Evolutionary conservation across 192 early-diverging fungal genomes (phyloP), one percentile per base, ranked within the genome.

Genomic region (Geranomyces variabilis): DNA sequence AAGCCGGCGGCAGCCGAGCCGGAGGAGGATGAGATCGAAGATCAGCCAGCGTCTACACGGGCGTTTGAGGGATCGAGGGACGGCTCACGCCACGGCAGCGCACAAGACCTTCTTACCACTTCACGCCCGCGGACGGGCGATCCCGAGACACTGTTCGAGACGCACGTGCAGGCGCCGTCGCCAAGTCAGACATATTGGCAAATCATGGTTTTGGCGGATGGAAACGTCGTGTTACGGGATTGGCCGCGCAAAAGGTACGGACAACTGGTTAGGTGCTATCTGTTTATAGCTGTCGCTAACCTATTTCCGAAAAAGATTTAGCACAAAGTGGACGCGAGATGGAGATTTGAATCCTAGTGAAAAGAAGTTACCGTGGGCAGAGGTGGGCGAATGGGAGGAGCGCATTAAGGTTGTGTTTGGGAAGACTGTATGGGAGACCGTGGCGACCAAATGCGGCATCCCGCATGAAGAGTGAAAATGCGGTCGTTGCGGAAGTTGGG

Each of bases 121-220:
- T 41, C 36, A 41, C 36, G 36, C 3, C 36, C 36, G 3, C 36
- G 51, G 17, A 53, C 21, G 17, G 21, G 36, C 6, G 63, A 67
- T 13, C 65, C 65, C 14, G 48, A 67, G 13, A 31, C 65, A 21
- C 13, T 67, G 47, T 67, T 48, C 22, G 65, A 67, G 48, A 51
- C 65, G 6, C 45, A 53, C 5, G 22, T 48, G 47, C 46, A 28
- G 22, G 65, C 65, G 1, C 65, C 65, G 15, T 14, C 47, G 17
- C 65, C 65, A 47, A 31, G 47, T 31, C 65, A 67, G 65, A 67
- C 65, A 26, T 67, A 67, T 33, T 67, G 48, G 45, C 65, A 67
- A 46, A 26, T 67, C 14, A 26, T 53, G 65, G 65, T 67, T 13
- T 17, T 51, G 22, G 12, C 26, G 13, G 5, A 22, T 30, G 41